Evolutionary conservation across 2,329 filamentous ascomycete genomes (phyloP), one percentile per base, ranked within the genome.

Genomic region (Diaporthe vaccinii): DNA sequence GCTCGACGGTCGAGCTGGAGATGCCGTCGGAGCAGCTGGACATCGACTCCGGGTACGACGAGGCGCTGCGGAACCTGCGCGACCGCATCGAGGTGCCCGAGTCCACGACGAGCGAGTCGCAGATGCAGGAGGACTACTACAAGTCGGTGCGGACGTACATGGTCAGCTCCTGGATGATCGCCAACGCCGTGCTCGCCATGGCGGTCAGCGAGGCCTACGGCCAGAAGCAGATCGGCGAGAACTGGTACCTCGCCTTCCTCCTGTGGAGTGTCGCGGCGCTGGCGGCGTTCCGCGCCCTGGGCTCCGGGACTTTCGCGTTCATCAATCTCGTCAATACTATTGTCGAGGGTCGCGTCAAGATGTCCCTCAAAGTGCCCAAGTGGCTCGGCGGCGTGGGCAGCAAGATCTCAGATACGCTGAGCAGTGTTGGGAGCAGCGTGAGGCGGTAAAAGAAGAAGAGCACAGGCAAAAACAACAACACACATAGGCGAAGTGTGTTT

Each of bases 11-110:
- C 80, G 95, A 98, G 83, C 89, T 99, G 8, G 97, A 99, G 82
- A 99, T 99, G 96, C 97, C 97, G 0, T 95, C 92, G 2, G 97
- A 99, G 83, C 97, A 99, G 86, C 92, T 99, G 46, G 97, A 99
- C 83, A 99, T 99, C 83, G 97, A 99, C 85, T 96, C 93, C 39
- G 97, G 96, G 34, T 99, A 99, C 84, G 97, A 99, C 82, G 96
- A 98, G 83, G 97, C 97, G 0, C 91, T 99, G 36, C 94, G 97
- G 77, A 99, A 99, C 83, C 93, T 99, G 7, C 94, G 97, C 70
- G 97, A 99, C 82, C 91, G 97, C 59, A 89, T 99, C 80, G 95
- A 98, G 82, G 96, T 98, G 0, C 88, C 93, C 15, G 83, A 84
- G 17, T 83, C 89, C 0, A 84, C 87, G 0, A 80, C 91, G 22